Evolutionary conservation across 495 filamentous ascomycete species (phyloP), one percentile per base, ranked within the genome.

Genomic region (Friedmanniomyces simplex): DNA sequence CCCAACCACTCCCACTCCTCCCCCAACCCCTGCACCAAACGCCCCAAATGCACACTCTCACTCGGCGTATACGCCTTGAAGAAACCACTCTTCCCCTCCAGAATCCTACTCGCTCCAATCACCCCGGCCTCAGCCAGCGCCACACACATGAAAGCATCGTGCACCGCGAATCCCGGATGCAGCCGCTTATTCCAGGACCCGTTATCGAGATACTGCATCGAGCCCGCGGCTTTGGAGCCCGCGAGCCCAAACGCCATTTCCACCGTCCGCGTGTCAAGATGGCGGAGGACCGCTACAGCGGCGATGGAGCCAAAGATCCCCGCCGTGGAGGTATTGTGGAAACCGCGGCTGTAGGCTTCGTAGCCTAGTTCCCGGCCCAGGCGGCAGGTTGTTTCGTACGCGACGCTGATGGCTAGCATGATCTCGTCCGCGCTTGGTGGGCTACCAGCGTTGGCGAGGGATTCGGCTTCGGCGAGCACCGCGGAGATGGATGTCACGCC

Each of bases 121-220:
- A 63, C 62, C 1, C 65, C 65, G 1, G 62, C 54, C 52, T 67
- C 65, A 7, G 65, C 65, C 22, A 67, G 55, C 18, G 55, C 55
- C 22, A 67, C 56, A 48, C 62, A 65, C 46, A 63, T 53, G 48
- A 67, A 65, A 16, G 62, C 65, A 50, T 67, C 65, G 34, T 67
- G 65, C 37, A 63, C 65, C 1, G 65, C 65, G 51, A 67, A 67
- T 1, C 62, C 65, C 8, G 65, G 62, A 37, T 67, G 65, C 18
- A 67, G 59, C 22, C 65, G 53, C 54, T 67, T 67, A 46, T 67
- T 67, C 56, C 63, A 65, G 43, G 51, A 58, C 3, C 65, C 65
- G 45, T 67, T 67, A 26, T 63, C 62, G n/a, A 67, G 56, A 42
- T 65, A 67, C 47, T 67, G 65, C 65, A 67, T 67, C 11, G 59